Conservation (phyloP, 352 stramenopile species). For the Phytophthora cactorum region DNA sequence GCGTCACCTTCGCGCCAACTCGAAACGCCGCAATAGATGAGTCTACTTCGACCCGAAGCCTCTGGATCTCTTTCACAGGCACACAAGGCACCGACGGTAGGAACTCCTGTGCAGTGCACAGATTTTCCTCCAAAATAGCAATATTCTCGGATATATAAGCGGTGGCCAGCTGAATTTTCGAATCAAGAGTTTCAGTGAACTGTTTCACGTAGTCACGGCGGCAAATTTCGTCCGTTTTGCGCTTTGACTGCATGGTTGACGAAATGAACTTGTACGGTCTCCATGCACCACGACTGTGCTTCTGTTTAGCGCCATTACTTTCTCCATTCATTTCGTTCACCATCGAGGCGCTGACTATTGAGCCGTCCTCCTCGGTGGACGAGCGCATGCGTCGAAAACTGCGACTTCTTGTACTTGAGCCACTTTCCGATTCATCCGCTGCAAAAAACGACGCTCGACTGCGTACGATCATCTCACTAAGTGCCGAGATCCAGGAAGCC, state of each 20-base stretch:
- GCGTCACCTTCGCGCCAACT: slow-evolving; percentile 23
- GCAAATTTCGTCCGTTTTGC: slow-evolving; percentile 44
- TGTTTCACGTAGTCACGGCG: slow-evolving; percentile 60
- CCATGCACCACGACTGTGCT: slow-evolving; percentile 50
- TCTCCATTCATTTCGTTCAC: slow-evolving; percentile 36
- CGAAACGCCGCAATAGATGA: slow-evolving; percentile 51
- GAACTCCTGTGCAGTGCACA: slow-evolving; percentile 61
- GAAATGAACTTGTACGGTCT: slow-evolving; percentile 80
- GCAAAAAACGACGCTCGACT: slow-evolving; percentile 79
- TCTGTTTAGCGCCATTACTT: slow-evolving; percentile 27
- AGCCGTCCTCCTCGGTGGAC: slow-evolving; percentile 63
- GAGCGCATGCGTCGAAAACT: slow-evolving; percentile 62
- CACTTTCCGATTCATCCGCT: slow-evolving; percentile 71
- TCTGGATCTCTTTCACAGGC: slow-evolving; percentile 63
- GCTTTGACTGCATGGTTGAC: slow-evolving; percentile 75
- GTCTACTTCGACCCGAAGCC: slow-evolving; percentile 48
- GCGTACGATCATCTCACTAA: slow-evolving; percentile 85
- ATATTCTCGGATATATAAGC: slow-evolving; percentile 69
- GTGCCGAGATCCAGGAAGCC: slow-evolving; percentile 70
- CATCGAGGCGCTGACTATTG: slow-evolving; percentile 36
- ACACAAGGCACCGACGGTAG: slow-evolving; percentile 63
- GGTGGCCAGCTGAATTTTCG: slow-evolving; percentile 46
- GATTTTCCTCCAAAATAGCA: slow-evolving; percentile 75
- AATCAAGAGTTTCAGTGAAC: slow-evolving; percentile 51
- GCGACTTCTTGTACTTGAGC: slow-evolving; percentile 48